phyloP scores from a whole-genome alignment of 306 rosid genomes.

The Fagus sylvatica region DNA sequence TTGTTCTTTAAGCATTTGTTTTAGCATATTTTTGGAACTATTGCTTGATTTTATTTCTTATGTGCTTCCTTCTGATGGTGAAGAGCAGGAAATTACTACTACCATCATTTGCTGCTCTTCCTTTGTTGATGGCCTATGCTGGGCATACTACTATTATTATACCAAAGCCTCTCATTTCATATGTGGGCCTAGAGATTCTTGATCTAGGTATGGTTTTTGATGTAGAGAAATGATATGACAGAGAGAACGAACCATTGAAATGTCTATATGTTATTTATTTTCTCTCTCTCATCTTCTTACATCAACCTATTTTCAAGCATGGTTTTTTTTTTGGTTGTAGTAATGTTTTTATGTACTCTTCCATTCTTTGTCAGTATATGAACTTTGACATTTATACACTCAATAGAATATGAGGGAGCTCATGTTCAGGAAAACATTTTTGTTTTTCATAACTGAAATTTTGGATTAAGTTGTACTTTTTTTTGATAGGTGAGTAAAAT shows the following conservation, averaged over 20 bases:
- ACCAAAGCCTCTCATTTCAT: constrained; percentile 88
- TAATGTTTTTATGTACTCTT: background rate
- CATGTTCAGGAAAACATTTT: background rate
- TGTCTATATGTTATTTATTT: background rate
- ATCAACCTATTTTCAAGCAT: background rate
- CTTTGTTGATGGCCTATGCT: constrained; percentile 98
- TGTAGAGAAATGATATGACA: background rate
- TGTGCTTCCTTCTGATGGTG: constrained; percentile 31
- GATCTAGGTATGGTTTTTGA: constrained; percentile 71
- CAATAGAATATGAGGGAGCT: background rate
- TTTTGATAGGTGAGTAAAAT: too few relatives aligned
- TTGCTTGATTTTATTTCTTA: constrained; percentile 16
- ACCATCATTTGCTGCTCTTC: constrained; percentile 93
- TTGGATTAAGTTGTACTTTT: too few relatives aligned
- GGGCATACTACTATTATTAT: constrained; percentile 95
- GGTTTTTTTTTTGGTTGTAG: background rate
- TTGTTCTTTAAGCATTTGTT: constrained; percentile 18
- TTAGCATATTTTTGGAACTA: constrained; percentile 22
- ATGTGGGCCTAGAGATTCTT: constrained; percentile 67
- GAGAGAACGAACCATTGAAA: background rate
- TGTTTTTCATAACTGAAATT: background rate
- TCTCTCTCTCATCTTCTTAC: background rate
- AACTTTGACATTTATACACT: background rate
- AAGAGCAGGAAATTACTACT: constrained; percentile 82
- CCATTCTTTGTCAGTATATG: background rate